Base-by-base conservation (phyloP, 1,284 basidiomycete genomes). In the Sphagnurus paluster region DNA sequence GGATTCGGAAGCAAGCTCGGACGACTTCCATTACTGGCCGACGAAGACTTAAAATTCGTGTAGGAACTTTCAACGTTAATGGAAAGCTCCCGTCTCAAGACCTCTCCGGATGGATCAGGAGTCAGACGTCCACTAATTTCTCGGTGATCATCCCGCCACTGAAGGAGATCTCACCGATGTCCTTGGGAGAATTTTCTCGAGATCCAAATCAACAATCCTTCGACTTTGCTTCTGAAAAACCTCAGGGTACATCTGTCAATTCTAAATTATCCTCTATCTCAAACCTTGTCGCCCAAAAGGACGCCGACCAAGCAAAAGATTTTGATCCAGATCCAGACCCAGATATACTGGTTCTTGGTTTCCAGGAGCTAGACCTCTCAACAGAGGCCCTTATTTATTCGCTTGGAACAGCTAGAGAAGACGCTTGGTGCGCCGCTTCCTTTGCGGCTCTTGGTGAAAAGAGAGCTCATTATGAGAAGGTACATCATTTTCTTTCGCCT, bases 61-160 rank as follows among this genome's bases (percentile, higher is more conserved):
- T 87, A 13, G 87, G 87, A 13, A 87, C 84, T 2, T 90, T 90
- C 67, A 90, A 90, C 54, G 87, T 90, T 33, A 88, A 89, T 54
- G 87, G 85, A 0, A 82, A 81, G 56, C 52, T 76, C 26, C 86
- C 87, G 2, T 79, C 83, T 6, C 84, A 88, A 54, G 83, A 87
- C 56, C 64, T 90, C 3, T 68, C 67, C 4, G 56, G 59, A 13
- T 72, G 70, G 70, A 52, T 71, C 11, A 21, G 39, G 3, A 37
- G 34, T 24, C 60, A 61, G 44, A 51, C 59, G 26, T 41, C 38
- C 19, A n/a, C 41, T 9, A 19, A 30, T 13, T 23, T 24, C 2
- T 41, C 37, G 14, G 36, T 49, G 17, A 33, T 35, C 10, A 50
- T 64, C 23, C 59, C 64, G 8, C 59, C 58, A 5, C 8, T 57